A percentile compares a stretch with the other conserved stretches of the same genome.
Evolutionary conservation across 331 rosid species (phyloP).

Genomic region (Acacia concinna): DNA sequence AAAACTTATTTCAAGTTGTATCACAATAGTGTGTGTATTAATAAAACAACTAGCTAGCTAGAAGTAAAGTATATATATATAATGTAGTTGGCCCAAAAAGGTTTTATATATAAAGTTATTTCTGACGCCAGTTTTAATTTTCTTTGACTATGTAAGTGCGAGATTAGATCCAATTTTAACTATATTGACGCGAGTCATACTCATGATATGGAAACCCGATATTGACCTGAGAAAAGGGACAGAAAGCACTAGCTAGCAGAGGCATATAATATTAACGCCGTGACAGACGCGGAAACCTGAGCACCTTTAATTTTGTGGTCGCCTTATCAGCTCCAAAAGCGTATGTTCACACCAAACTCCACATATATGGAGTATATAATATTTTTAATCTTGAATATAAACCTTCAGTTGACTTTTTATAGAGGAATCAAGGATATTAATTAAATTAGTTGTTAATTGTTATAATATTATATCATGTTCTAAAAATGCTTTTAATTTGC

Average conservation of each 20-base stretch:
- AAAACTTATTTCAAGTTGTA: background rate
- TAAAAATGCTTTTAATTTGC: too few species aligned
- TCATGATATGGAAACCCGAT: too few species aligned
- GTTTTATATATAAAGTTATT: background rate
- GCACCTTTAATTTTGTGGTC: background rate
- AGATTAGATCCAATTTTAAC: background rate
- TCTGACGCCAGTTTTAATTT: background rate
- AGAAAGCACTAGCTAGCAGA: background rate
- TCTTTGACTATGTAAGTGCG: background rate
- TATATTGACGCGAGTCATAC: background rate
- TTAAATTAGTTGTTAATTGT: too few species aligned
- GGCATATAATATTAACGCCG: background rate
- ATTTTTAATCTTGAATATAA: too few species aligned
- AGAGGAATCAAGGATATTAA: too few species aligned
- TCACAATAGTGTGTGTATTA: too few species aligned
- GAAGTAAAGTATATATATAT: too few species aligned
- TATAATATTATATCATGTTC: too few species aligned
- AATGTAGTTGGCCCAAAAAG: too few species aligned
- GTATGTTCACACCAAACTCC: conserved; percentile 24
- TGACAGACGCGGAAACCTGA: conserved; percentile 19
- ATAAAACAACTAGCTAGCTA: background rate
- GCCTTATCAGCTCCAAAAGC: background rate
- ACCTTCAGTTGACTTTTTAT: too few species aligned
- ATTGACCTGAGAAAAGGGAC: too few species aligned
- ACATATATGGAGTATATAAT: too few species aligned